These are phyloP conservation scores for Colletotrichum brevisporum DNA, from an alignment of 2,329 filamentous ascomycete genomes.

Conservation along the genomic window DNA sequence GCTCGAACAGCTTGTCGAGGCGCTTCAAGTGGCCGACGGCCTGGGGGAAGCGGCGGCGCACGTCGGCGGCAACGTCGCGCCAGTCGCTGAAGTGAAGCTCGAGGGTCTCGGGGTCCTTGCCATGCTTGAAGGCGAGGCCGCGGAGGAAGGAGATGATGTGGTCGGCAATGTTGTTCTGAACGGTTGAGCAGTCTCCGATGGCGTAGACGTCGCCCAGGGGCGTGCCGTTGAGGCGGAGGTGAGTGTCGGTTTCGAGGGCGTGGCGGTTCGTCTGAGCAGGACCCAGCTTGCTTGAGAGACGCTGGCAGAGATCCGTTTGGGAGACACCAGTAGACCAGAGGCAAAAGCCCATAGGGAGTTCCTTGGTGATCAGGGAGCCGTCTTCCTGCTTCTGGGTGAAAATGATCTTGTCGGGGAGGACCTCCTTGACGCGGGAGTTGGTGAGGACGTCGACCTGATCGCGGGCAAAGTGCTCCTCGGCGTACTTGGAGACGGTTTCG, in stretches of 20 bases:
- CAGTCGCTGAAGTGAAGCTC: conserved; percentile 90
- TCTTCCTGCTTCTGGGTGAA: conserved; percentile 87
- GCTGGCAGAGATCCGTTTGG: conserved; percentile 85
- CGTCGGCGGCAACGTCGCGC: conserved; percentile 85
- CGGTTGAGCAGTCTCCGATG: conserved; percentile 94
- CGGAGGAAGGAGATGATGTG: conserved; percentile 92
- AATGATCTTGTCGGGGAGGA: conserved; percentile 84
- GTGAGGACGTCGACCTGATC: conserved; percentile 94
- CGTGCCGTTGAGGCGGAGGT: conserved; percentile 89
- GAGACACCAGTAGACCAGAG: conserved; percentile 97
- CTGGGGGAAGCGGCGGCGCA: conserved; percentile 92
- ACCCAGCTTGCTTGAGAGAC: conserved; percentile 81
- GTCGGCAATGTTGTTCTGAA: conserved; percentile 96
- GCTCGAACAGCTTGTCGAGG: conserved; percentile 89
- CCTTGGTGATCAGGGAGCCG: conserved; percentile 85
- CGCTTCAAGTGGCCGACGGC: conserved; percentile 88
- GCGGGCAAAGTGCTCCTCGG: conserved; percentile 90
- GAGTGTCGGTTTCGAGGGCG: conserved; percentile 93
- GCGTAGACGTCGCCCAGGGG: conserved; percentile 96
- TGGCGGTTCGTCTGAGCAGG: conserved; percentile 87
- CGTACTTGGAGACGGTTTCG: conserved; percentile 91
- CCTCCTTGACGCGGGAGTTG: conserved; percentile 93
- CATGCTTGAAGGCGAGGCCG: conserved; percentile 90
- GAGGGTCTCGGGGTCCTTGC: conserved; percentile 89
- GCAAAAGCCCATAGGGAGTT: conserved; percentile 95